These are phyloP conservation scores for Aquilaria malaccensis DNA, from an alignment of 345 rosid species.

Conservation along the genomic window DNA sequence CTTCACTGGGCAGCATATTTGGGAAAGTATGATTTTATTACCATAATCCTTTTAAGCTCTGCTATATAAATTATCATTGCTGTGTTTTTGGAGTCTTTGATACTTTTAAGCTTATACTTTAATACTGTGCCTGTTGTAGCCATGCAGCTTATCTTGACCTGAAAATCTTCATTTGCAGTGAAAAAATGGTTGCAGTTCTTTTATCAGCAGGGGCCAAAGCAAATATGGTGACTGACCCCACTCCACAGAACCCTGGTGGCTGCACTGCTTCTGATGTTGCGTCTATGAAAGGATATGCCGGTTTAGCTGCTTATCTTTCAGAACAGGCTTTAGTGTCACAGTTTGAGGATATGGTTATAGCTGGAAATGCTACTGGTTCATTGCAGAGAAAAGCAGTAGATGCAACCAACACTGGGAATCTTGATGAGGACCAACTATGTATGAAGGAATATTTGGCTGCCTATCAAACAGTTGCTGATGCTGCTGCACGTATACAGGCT, in stretches of 20 bases:
- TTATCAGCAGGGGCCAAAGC: conserved; percentile 90
- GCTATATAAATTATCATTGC: neutral
- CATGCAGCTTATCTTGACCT: conserved; percentile 1
- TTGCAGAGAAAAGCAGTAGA: conserved; percentile 42
- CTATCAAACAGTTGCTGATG: conserved; percentile 82
- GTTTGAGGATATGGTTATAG: conserved; percentile 70
- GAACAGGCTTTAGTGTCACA: conserved; percentile 82
- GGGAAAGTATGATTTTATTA: conserved; percentile 49
- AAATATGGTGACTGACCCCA: conserved; percentile 82
- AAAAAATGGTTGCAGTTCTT: conserved; percentile 88
- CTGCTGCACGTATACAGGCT: conserved; percentile 81
- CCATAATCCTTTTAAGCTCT: neutral
- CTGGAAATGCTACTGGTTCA: conserved; percentile 75
- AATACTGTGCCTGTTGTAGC: neutral
- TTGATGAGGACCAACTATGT: conserved; percentile 53
- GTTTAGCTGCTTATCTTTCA: conserved; percentile 84
- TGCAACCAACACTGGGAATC: conserved; percentile 23
- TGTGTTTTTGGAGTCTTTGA: neutral
- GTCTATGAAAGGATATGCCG: conserved; percentile 59
- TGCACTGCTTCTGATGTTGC: conserved; percentile 87
- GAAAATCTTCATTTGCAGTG: conserved; percentile 40
- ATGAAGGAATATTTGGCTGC: conserved; percentile 79
- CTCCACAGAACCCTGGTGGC: conserved; percentile 60
- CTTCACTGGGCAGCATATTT: conserved; percentile 96
- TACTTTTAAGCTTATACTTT: neutral